Evolutionary conservation across 768 basidiomycete species (phyloP), one percentile per base, ranked within the genome.

Genomic region (Daedalea quercina): DNA sequence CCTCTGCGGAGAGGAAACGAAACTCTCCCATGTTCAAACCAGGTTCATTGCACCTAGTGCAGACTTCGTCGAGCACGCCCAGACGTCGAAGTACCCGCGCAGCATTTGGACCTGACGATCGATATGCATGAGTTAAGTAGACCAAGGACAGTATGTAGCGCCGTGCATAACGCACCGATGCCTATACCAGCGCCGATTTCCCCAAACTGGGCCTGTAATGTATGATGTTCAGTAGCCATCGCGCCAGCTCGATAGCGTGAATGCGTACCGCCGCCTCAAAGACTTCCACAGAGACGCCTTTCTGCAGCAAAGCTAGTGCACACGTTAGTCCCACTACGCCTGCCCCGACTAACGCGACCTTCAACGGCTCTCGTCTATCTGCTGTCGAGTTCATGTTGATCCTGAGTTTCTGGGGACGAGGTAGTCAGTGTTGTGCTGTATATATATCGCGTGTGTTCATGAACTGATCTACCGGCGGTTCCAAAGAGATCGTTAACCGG

Each of bases 151-250:
- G 17, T 33, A 26, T 17, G 28, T 31, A 31, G 6, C 28, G 28
- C 11, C 11, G 28, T 31, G 11, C 3, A 25, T 15, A 15, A 23
- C 64, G 55, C 47, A 76, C 78, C 79, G 20, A 82, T 54, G 17
- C 72, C 76, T 41, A 82, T 73, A 11, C 78, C 79, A n/a, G 79
- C 78, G 9, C 80, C 80, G 37, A 80, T 69, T 63, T 81, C 77
- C 24, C 69, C 73, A 53, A 78, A 80, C 47, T 70, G 68, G 15
- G 71, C 58, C 78, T 80, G 24, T 23, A n/a, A n/a, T n/a, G n/a
- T n/a, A n/a, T n/a, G n/a, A n/a, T n/a, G n/a, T n/a, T n/a, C n/a
- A n/a, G n/a, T n/a, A n/a, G n/a, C n/a, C n/a, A n/a, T n/a, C n/a
- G n/a, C n/a, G n/a, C n/a, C n/a, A 25, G 34, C 24, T 20, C n/a